These are phyloP conservation scores for Candida insectorum DNA, from an alignment of 805 yeast species.

Conservation along the genomic window DNA sequence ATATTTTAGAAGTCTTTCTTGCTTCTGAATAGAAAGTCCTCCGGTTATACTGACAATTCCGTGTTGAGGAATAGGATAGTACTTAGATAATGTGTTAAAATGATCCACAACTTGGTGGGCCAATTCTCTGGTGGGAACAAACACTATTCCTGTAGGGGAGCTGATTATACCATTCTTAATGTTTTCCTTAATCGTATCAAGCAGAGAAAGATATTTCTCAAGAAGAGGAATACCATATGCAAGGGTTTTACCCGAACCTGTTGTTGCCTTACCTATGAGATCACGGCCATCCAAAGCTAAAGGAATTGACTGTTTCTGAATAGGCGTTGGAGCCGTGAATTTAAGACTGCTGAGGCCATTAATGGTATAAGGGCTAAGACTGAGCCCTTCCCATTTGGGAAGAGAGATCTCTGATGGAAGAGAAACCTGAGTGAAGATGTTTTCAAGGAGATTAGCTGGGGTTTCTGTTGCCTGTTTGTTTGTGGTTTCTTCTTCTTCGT, in stretches of 20 bases:
- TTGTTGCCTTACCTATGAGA: slow-evolving; percentile 92
- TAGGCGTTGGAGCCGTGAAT: slow-evolving; percentile 75
- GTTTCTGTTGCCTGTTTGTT: slow-evolving; percentile 17
- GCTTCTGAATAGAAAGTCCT: slow-evolving; percentile 92
- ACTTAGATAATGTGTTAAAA: slow-evolving; percentile 52
- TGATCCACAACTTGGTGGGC: slow-evolving; percentile 92
- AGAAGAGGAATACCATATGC: slow-evolving; percentile 94
- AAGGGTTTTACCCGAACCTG: slow-evolving; percentile 96
- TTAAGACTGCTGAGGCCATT: slow-evolving; percentile 58
- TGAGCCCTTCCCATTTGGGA: slow-evolving; percentile 59
- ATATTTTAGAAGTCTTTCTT: slow-evolving; percentile 70
- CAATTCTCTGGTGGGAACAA: slow-evolving; percentile 95
- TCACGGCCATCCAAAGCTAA: slow-evolving; percentile 69
- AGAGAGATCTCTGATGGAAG: slow-evolving; percentile 40
- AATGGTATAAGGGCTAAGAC: slow-evolving; percentile 55
- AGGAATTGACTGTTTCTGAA: slow-evolving; percentile 77
- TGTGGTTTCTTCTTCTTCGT: slow-evolving; percentile 17
- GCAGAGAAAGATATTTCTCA: slow-evolving; percentile 50
- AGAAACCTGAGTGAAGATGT: slow-evolving; percentile 25
- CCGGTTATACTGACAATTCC: slow-evolving; percentile 84
- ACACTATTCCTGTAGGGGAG: slow-evolving; percentile 71
- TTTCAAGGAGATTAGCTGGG: slow-evolving; percentile 4
- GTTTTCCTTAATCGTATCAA: slow-evolving; percentile 14
- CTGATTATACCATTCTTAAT: slow-evolving; percentile 17
- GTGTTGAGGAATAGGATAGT: slow-evolving; percentile 48